A percentile compares a stretch with the other conserved stretches of the same genome.
Conservation (phyloP, 2,329 filamentous ascomycete species). For the Diplocarpon rosae region DNA sequence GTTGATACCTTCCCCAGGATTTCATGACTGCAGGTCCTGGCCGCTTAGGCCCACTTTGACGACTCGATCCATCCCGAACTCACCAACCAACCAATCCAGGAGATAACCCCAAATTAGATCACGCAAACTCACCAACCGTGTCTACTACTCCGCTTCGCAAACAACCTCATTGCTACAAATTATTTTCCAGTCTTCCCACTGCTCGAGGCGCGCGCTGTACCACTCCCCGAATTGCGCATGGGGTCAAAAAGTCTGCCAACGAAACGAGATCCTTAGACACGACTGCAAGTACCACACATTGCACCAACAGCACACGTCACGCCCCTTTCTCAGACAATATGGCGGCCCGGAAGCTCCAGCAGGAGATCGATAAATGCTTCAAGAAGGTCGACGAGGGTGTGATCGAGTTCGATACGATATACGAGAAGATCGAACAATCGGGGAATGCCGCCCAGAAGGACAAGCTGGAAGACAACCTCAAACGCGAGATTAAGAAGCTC, state of each 20-base stretch:
- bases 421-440: constrained; percentile 93
- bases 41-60: not conserved
- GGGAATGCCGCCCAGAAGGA: constrained; percentile 93
- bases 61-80: not conserved
- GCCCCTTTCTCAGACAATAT: constrained; percentile 41
- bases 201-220: constrained; percentile 9
- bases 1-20: constrained; percentile 9
- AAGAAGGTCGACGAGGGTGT: constrained; percentile 96
- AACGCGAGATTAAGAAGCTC: constrained; percentile 99
- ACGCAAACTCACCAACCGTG: not conserved
- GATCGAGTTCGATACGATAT: constrained; percentile 82
- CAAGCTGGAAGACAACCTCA: constrained; percentile 94
- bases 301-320: constrained; percentile 10
- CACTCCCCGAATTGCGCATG: constrained; percentile 17
- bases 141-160: not conserved
- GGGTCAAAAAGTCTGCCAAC: constrained; percentile 17
- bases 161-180: not conserved
- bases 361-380: constrained; percentile 99
- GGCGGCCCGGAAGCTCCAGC: constrained; percentile 91
- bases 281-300: constrained; percentile 17
- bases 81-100: not conserved
- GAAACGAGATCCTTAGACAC: constrained; percentile 21
- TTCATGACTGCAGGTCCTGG: constrained; percentile 4
- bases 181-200: not conserved
- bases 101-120: not conserved